phyloP scores from a whole-genome alignment of 441 rosid species.

The Flueggea neowawraea region DNA sequence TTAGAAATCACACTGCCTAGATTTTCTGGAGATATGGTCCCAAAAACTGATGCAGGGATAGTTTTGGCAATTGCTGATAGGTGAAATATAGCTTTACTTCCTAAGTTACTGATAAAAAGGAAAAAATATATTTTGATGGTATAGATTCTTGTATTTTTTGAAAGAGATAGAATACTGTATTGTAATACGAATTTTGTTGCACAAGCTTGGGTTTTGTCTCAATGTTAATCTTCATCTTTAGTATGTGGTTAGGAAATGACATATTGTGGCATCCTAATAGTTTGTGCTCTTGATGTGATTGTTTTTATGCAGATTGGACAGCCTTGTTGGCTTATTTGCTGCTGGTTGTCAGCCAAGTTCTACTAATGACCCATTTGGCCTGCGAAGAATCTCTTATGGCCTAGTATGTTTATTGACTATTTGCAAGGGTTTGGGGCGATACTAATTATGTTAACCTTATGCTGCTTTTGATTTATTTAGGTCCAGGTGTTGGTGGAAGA shows the following conservation, averaged over 20 bases:
- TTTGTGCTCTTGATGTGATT: slow-evolving; percentile 6
- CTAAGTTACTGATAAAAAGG: background rate
- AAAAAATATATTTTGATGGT: too few species aligned
- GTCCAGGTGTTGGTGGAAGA: slow-evolving; percentile 91
- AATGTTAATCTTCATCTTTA: too few species aligned
- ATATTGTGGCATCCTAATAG: background rate
- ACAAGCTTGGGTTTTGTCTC: too few species aligned
- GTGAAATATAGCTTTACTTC: slow-evolving; percentile 26
- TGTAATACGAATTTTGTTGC: too few species aligned
- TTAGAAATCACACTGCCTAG: slow-evolving; percentile 86
- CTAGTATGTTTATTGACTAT: slow-evolving; percentile 58
- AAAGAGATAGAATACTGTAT: too few species aligned
- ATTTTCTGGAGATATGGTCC: slow-evolving; percentile 89
- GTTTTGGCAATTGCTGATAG: slow-evolving; percentile 93
- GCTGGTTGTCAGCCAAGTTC: slow-evolving; percentile 99
- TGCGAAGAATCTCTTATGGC: slow-evolving; percentile 93
- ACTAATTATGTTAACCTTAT: slow-evolving; percentile 10
- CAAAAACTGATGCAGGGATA: slow-evolving; percentile 81
- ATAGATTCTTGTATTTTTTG: too few species aligned
- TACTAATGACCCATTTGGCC: slow-evolving; percentile 89
- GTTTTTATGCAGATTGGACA: slow-evolving; percentile 67
- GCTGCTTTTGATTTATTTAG: slow-evolving; percentile 35
- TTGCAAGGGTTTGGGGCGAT: background rate
- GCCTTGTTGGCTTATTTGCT: slow-evolving; percentile 94
- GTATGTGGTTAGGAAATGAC: background rate